Percentiles rank a stretch among this genome's conserved stretches.
These are phyloP conservation scores for Gynandropsis gynandra DNA, from an alignment of 345 rosid genomes.

Conservation along the genomic window DNA sequence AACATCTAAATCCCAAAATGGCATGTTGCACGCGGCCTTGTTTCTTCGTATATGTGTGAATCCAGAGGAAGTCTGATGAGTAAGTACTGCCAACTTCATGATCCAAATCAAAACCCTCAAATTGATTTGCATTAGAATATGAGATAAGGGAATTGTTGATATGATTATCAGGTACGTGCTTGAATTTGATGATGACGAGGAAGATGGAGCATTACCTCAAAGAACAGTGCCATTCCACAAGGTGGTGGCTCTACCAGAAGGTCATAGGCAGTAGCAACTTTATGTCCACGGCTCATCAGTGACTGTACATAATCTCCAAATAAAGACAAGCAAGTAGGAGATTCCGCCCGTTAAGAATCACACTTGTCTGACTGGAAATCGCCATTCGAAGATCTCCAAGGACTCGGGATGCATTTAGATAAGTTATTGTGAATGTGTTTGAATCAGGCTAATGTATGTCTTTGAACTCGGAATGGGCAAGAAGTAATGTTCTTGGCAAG, in stretches of 20 bases:
- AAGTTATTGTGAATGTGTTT: too few species aligned
- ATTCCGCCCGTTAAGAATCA: too few species aligned
- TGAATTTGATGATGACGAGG: conserved; percentile 95
- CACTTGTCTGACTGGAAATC: too few species aligned
- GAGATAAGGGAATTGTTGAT: background rate
- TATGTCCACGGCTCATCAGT: conserved; percentile 13
- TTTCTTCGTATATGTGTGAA: conserved; percentile 10
- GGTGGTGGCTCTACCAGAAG: conserved; percentile 81
- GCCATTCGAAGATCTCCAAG: background rate
- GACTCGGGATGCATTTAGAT: too few species aligned
- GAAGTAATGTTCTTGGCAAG: too few species aligned
- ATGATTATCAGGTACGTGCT: conserved; percentile 54
- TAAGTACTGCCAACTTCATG: conserved; percentile 35
- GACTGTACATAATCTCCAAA: conserved; percentile 22
- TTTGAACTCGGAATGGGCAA: too few species aligned
- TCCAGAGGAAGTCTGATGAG: conserved; percentile 88
- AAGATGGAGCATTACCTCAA: conserved; percentile 88
- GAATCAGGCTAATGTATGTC: too few species aligned
- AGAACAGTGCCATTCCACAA: conserved; percentile 70
- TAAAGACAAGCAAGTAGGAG: too few species aligned
- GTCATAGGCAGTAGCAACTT: conserved; percentile 51
- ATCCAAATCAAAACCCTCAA: background rate
- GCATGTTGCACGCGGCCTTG: conserved; percentile 21
- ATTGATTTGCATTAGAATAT: background rate
- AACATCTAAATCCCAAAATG: background rate